Evolutionary conservation across 805 yeast species (phyloP).

Genomic region (Hanseniaspora guilliermondii): DNA sequence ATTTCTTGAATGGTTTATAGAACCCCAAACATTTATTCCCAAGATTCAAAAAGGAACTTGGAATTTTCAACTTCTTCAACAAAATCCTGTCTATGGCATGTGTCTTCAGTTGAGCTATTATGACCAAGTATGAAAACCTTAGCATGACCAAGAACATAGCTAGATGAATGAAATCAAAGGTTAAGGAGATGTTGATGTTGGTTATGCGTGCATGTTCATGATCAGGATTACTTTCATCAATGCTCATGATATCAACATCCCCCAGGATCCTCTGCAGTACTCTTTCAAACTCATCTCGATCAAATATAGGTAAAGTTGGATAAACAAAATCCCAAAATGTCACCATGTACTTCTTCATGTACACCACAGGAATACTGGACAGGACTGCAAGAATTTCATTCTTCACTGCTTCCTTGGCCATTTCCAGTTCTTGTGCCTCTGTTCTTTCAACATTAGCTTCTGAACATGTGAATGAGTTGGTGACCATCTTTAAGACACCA

Average conservation of each 20-base stretch:
- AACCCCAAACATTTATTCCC: constrained; percentile 5
- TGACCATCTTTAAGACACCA: not conserved
- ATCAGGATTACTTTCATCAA: not conserved
- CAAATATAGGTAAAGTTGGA: constrained; percentile 12
- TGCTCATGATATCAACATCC: constrained; percentile 1
- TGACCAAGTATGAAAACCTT: constrained; percentile 10
- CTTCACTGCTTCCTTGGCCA: not conserved
- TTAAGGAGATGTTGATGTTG: not conserved
- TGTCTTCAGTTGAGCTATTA: constrained; percentile 10
- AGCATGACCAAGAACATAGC: constrained; percentile 12
- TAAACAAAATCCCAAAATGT: constrained; percentile 13
- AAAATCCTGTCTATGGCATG: constrained; percentile 4
- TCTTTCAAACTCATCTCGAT: constrained; percentile 1
- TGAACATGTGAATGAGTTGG: not conserved
- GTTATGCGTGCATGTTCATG: not conserved
- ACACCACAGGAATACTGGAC: not conserved
- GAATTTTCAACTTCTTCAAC: constrained; percentile 3
- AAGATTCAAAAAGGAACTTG: not conserved
- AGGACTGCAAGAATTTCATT: not conserved
- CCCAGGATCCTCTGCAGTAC: not conserved
- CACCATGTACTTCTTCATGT: constrained; percentile 6
- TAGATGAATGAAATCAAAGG: constrained; percentile 12
- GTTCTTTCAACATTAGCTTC: not conserved
- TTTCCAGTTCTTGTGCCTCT: not conserved
- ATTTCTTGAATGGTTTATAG: constrained; percentile 13